A percentile compares a stretch with the other conserved stretches of the same genome.
phyloP scores from a whole-genome alignment of 331 rosid genomes.

The Quercus lobata region DNA sequence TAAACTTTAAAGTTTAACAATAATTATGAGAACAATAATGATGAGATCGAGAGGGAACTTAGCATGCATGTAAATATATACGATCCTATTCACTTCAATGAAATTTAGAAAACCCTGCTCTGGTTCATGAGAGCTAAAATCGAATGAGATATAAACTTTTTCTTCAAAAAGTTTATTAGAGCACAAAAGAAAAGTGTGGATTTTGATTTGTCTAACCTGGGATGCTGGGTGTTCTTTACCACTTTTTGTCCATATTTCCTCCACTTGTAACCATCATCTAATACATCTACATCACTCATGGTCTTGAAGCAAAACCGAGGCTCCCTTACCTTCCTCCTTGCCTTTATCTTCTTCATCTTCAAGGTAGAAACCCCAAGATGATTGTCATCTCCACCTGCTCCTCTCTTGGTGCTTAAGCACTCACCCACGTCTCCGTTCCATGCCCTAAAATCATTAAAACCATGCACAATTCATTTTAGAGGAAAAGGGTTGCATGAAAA shows the following conservation, averaged over 20 bases:
- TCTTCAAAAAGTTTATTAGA: conserved; percentile 12
- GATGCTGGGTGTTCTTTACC: conserved; percentile 95
- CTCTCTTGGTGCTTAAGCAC: conserved; percentile 36
- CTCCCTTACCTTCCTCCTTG: conserved; percentile 88
- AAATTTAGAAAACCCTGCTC: too few species aligned
- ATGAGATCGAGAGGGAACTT: conserved; percentile 10
- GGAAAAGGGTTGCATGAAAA: background rate
- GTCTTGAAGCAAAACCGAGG: conserved; percentile 98
- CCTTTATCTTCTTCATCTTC: conserved; percentile 95
- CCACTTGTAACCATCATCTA: conserved; percentile 99
- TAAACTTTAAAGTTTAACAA: conserved; percentile 1
- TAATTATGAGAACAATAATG: conserved; percentile 22
- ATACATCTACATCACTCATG: conserved; percentile 89
- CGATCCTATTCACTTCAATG: conserved; percentile 4
- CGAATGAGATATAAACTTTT: conserved; percentile 24
- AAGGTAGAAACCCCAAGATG: conserved; percentile 40
- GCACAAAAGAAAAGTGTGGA: background rate
- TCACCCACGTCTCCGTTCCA: conserved; percentile 47
- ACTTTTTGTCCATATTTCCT: conserved; percentile 99
- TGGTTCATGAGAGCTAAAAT: too few species aligned
- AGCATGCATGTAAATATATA: conserved; percentile 8
- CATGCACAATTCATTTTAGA: background rate
- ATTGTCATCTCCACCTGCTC: conserved; percentile 26
- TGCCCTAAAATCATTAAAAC: conserved; percentile 34
- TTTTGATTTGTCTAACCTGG: conserved; percentile 47